phyloP scores from a whole-genome alignment of 192 early-diverging fungal genomes.

The Anaeromyces robustus region DNA sequence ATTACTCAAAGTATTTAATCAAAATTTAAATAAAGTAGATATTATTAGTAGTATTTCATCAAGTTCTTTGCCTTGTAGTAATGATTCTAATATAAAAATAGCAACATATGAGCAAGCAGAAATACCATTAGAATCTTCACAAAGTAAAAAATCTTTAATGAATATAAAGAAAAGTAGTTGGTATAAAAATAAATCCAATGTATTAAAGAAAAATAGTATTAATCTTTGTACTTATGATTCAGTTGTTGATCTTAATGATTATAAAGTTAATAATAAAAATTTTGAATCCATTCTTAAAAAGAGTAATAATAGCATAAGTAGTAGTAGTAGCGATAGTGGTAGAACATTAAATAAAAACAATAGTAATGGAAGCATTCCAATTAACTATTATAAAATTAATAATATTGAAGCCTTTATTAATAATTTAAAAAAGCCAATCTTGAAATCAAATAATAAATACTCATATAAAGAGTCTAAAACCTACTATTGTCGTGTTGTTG shows the following conservation, averaged over 20 bases:
- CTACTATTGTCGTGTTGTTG: neutral
- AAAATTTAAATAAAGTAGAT: neutral
- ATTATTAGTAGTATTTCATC: neutral
- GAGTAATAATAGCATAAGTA: neutral
- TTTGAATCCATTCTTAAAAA: neutral
- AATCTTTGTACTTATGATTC: neutral
- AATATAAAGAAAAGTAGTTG: neutral
- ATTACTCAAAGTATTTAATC: neutral
- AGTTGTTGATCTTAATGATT: neutral
- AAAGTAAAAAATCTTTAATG: neutral
- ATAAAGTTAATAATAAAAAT: neutral
- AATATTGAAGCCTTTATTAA: neutral
- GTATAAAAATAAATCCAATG: neutral
- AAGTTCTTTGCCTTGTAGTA: neutral
- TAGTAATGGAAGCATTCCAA: neutral
- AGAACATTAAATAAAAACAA: neutral
- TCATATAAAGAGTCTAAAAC: neutral
- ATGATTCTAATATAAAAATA: neutral
- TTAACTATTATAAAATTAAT: neutral
- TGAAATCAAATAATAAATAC: neutral
- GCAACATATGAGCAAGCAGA: neutral
- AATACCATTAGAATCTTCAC: neutral
- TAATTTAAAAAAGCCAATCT: neutral
- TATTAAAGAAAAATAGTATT: neutral
- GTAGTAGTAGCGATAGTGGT: neutral